Base-by-base conservation (phyloP, 1,139 yeast species). In the Geotrichum candidum region DNA sequence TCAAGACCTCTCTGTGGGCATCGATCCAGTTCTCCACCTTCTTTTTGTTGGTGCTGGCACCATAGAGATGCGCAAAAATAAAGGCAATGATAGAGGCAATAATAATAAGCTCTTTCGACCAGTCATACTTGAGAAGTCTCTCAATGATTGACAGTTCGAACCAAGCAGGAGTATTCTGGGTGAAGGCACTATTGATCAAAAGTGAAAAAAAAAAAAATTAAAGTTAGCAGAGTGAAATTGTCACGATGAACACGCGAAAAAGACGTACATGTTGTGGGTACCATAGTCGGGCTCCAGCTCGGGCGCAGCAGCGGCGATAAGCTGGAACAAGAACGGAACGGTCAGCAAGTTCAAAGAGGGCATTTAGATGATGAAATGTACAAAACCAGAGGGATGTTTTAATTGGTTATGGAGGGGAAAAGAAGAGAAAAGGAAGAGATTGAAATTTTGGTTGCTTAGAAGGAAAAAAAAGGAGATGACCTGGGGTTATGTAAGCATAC, bases 41-140 rank as follows among this genome's bases (percentile, higher is more conserved):
- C 13, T 75, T 70, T 62, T 79, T 76, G 78, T 92, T 92, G 73
- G 80, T 77, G 54, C 70, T 69, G 60, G 83, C 82, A 61, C 97
- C 97, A 61, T 80, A 61, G 68, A 76, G 78, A 79, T 80, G 74
- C 41, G 68, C 64, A 3, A 65, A 63, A 11, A 86, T 63, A 67
- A 74, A 76, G 27, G 67, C 68, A 7, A 64, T 51, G 61, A 88
- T 81, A 63, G 86, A 74, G 9, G 76, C 80, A 33, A 87, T 52
- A 31, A 90, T 83, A 65, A 82, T 70, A 33, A 78, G 56, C 77
- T 94, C 99, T 70, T 88, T 80, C 57, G 79, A 79, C 97, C 97
- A 94, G 73, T 88, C 84, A 73, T 87, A 81, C 58, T 78, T 70
- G 64, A 68, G 62, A 58, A 85, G 66, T 15, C 79, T 70, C 63